Evolutionary conservation across 2,329 filamentous ascomycete genomes (phyloP).

Genomic region (Colletotrichum tamarilloi): DNA sequence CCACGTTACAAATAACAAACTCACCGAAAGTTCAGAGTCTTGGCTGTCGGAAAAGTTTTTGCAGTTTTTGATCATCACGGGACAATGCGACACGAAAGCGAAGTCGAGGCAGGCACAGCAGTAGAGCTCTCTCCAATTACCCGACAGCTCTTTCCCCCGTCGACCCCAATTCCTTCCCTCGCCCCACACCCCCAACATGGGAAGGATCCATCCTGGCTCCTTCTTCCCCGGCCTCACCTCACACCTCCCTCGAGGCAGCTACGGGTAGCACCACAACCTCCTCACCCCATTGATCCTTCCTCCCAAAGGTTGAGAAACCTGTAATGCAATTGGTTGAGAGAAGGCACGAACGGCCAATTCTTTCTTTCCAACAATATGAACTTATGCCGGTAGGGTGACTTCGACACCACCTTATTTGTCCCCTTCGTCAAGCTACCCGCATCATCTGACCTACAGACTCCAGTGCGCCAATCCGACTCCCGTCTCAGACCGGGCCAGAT

Average conservation of each 20-base stretch:
- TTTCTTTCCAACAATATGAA: background rate
- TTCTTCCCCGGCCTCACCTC: background rate
- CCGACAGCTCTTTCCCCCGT: background rate
- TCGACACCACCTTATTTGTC: background rate
- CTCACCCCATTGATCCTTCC: background rate
- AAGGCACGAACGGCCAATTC: background rate
- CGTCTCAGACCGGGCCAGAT: background rate
- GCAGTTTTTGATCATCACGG: background rate
- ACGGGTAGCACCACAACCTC: too few relatives aligned
- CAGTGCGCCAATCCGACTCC: background rate
- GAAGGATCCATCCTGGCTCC: background rate
- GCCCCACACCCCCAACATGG: background rate
- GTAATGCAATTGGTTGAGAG: background rate
- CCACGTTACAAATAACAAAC: too few relatives aligned
- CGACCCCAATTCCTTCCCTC: background rate
- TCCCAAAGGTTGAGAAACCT: background rate
- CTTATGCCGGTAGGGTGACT: background rate
- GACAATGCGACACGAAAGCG: conserved; percentile 6
- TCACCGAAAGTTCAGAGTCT: background rate
- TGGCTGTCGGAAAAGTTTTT: background rate
- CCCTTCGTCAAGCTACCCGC: conserved; percentile 13
- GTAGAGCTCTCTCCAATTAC: background rate
- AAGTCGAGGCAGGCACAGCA: background rate
- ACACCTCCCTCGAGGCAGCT: background rate
- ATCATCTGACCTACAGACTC: conserved; percentile 14